Evolutionary conservation across 306 rosid species (phyloP).

Genomic region (Alnus rubra): DNA sequence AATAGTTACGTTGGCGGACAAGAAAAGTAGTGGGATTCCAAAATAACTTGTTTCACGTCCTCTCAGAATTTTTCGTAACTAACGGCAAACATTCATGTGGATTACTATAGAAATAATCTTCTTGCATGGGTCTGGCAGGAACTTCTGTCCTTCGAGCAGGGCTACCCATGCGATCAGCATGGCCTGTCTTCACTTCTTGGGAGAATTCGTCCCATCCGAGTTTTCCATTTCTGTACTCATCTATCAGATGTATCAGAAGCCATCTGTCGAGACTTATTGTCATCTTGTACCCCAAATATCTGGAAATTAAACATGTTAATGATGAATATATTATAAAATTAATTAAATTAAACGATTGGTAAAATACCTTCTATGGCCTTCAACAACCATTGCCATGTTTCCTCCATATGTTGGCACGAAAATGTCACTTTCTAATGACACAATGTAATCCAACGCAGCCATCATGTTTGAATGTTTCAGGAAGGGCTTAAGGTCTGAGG

Average conservation of each 20-base stretch:
- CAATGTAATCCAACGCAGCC: constrained; percentile 92
- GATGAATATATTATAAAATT: not conserved
- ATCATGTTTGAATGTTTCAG: constrained; percentile 86
- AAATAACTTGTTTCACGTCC: too few relatives aligned
- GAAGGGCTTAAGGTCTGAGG: constrained; percentile 67
- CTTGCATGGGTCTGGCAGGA: constrained; percentile 71
- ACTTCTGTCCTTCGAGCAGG: constrained; percentile 51
- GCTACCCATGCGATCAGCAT: constrained; percentile 60
- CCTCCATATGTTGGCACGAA: constrained; percentile 90
- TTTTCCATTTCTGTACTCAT: constrained; percentile 49
- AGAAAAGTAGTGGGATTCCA: too few relatives aligned
- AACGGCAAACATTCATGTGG: constrained; percentile 74
- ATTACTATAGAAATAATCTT: constrained; percentile 86
- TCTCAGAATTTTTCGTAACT: not conserved
- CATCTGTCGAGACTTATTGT: constrained; percentile 50
- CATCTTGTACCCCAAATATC: constrained; percentile 43
- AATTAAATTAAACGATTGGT: not conserved
- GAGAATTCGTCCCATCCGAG: constrained; percentile 82
- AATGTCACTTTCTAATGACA: constrained; percentile 81
- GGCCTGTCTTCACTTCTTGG: constrained; percentile 54
- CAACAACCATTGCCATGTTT: constrained; percentile 95
- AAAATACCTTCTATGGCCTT: constrained; percentile 80
- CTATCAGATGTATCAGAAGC: constrained; percentile 62
- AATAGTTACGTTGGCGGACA: too few relatives aligned
- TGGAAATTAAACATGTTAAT: not conserved